Conservation (phyloP, 2,329 filamentous ascomycete species). For the Fusarium nisikadoi region DNA sequence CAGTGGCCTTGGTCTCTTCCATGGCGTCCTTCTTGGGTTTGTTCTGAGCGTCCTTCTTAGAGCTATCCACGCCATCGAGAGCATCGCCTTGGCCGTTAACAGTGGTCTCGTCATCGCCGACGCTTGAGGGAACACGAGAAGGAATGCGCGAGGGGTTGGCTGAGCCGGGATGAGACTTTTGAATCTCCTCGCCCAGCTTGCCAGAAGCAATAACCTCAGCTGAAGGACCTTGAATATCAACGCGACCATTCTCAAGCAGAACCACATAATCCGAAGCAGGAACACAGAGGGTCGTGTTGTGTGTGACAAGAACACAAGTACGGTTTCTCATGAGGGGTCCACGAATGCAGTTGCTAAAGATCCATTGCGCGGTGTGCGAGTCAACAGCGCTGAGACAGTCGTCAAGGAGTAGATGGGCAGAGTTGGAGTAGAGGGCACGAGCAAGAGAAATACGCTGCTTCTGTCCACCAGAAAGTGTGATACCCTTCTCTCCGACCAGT, state of each 20-base stretch:
- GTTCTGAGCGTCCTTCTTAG: conserved; percentile 57
- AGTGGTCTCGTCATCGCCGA: conserved; percentile 72
- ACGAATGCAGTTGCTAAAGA: conserved; percentile 91
- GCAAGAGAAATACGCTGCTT: conserved; percentile 97
- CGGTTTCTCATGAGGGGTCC: conserved; percentile 88
- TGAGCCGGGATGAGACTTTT: conserved; percentile 77
- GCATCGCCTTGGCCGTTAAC: conserved; percentile 61
- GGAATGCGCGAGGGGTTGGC: conserved; percentile 76
- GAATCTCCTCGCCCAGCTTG: conserved; percentile 85
- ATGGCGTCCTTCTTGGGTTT: conserved; percentile 63
- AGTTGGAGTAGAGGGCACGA: conserved; percentile 96
- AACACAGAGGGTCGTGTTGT: conserved; percentile 90
- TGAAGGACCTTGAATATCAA: conserved; percentile 80
- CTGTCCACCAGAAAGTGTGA: conserved; percentile 94
- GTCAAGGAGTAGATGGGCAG: conserved; percentile 88
- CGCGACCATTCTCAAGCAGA: conserved; percentile 85
- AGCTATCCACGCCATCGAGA: conserved; percentile 57
- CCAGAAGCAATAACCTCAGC: conserved; percentile 86
- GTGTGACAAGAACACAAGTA: conserved; percentile 94
- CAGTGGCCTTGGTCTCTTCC: conserved; percentile 83
- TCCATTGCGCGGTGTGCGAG: conserved; percentile 97
- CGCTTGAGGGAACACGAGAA: conserved; percentile 80
- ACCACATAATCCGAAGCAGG: conserved; percentile 84
- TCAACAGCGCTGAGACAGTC: conserved; percentile 97
- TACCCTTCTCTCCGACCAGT: conserved; percentile 95